These are phyloP conservation scores for Lactarius psammicola DNA, from an alignment of 768 basidiomycete genomes.

Conservation along the genomic window DNA sequence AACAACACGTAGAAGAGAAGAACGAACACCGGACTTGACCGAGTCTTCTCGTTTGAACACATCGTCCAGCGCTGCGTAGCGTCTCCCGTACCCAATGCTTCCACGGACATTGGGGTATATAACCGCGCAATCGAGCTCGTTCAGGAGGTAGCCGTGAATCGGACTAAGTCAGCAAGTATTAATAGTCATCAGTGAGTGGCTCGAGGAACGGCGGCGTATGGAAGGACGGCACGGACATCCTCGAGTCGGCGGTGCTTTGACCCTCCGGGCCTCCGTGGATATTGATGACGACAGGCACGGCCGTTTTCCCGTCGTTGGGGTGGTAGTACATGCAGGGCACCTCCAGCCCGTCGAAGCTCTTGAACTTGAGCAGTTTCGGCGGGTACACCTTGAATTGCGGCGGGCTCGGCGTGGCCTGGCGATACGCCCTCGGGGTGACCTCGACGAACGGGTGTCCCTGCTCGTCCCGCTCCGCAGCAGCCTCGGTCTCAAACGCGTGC, in stretches of 20 bases:
- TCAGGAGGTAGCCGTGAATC: constrained; percentile 43
- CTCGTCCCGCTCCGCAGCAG: constrained; percentile 26
- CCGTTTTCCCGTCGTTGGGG: constrained; percentile 34
- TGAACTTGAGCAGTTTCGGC: constrained; percentile 39
- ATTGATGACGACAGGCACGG: constrained; percentile 37
- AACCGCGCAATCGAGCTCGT: constrained; percentile 42
- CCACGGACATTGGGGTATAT: constrained; percentile 46
- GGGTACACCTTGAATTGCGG: constrained; percentile 33
- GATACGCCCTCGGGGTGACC: constrained; percentile 34
- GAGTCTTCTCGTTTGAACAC: constrained; percentile 45
- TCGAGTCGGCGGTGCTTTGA: constrained; percentile 39
- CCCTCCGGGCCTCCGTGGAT: constrained; percentile 44
- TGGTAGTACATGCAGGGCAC: constrained; percentile 46
- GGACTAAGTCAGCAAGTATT: constrained; percentile 19
- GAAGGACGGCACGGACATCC: constrained; percentile 32
- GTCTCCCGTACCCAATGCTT: constrained; percentile 43
- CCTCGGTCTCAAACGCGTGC: constrained; percentile 25
- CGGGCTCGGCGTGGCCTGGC: constrained; percentile 38
- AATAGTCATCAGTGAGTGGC: neutral
- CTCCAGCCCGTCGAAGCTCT: constrained; percentile 44
- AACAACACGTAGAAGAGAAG: neutral
- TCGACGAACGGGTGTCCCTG: constrained; percentile 34
- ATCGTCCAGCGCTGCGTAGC: constrained; percentile 42
- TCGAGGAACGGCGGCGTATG: neutral
- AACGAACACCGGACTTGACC: constrained; percentile 37